A percentile compares a stretch with the other conserved stretches of the same genome.
Evolutionary conservation across 2,329 filamentous ascomycete species (phyloP).

Genomic region (Albophoma yamanashiensis): DNA sequence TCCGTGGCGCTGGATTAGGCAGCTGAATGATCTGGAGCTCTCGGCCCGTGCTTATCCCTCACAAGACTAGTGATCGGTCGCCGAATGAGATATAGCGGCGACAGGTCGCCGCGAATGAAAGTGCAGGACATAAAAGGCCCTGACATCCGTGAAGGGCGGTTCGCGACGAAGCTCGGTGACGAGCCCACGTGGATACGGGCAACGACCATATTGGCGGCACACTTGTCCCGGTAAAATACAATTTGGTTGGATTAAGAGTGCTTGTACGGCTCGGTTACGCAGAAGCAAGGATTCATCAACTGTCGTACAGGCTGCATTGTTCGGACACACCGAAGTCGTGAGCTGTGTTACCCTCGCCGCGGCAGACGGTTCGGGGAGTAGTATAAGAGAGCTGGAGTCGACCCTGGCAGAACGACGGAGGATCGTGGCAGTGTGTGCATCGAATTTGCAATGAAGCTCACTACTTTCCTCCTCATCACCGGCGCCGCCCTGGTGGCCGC

Average conservation of each 20-base stretch:
- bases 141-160: neutral
- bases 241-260: neutral
- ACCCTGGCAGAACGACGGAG: neutral
- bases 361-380: neutral
- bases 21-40: neutral
- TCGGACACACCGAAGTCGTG: neutral
- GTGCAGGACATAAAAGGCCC: neutral
- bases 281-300: neutral
- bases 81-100: neutral
- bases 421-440: neutral
- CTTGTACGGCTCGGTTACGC: no score
- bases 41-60: neutral
- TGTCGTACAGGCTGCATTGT: neutral
- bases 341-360: neutral
- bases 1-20: neutral
- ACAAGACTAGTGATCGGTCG: neutral
- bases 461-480: conserved; percentile 7
- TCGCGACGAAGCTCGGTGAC: neutral
- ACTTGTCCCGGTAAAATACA: neutral
- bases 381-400: neutral
- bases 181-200: neutral
- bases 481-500: conserved; percentile 8
- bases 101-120: neutral
- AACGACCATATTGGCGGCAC: neutral
- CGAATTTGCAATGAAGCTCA: conserved; percentile 10